Conservation (phyloP, 2,329 filamentous ascomycete species). For the Ploettnerulaceae sp. region DNA sequence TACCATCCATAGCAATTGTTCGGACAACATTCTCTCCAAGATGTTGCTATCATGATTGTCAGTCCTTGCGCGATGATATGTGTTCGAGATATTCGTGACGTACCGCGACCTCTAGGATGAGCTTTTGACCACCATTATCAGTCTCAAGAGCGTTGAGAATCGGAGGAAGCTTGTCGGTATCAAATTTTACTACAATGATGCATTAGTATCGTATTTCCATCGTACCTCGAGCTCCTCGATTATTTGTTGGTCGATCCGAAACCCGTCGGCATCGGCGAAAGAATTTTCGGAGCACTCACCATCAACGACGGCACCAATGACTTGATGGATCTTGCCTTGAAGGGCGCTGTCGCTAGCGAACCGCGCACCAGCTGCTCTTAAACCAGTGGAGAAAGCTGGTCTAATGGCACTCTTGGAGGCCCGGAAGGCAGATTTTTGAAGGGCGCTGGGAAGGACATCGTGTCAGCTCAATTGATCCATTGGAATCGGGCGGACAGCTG, state of each 20-base stretch:
- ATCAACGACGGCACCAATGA: conserved; percentile 99
- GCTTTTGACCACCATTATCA: conserved; percentile 86
- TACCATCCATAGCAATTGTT: conserved; percentile 99
- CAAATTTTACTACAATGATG: conserved; percentile 79
- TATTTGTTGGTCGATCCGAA: conserved; percentile 19
- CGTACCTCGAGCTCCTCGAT: conserved; percentile 16
- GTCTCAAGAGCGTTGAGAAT: conserved; percentile 98
- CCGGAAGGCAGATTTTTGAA: conserved; percentile 59
- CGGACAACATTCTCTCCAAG: conserved; percentile 98
- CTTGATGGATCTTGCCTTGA: conserved; percentile 69
- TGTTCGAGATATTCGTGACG: conserved; percentile 34
- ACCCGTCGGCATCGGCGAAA: conserved; percentile 26
- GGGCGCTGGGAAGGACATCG: conserved; percentile 51
- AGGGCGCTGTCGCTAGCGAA: conserved; percentile 52
- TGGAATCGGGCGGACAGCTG: conserved; percentile 13
- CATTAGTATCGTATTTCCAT: conserved; percentile 31
- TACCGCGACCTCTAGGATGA: conserved; percentile 96
- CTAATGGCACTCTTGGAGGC: conserved; percentile 54
- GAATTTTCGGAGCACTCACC: conserved; percentile 58
- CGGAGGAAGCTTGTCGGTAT: conserved; percentile 83
- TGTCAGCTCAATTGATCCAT: conserved; percentile 46
- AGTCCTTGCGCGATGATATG: conserved; percentile 28
- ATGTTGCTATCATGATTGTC: conserved; percentile 73
- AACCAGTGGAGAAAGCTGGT: conserved; percentile 52
- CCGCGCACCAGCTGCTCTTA: conserved; percentile 44